A percentile compares a stretch with the other conserved stretches of the same genome.
Conservation (phyloP, 2,329 filamentous ascomycete genomes). For the Peltaster fructicola region DNA sequence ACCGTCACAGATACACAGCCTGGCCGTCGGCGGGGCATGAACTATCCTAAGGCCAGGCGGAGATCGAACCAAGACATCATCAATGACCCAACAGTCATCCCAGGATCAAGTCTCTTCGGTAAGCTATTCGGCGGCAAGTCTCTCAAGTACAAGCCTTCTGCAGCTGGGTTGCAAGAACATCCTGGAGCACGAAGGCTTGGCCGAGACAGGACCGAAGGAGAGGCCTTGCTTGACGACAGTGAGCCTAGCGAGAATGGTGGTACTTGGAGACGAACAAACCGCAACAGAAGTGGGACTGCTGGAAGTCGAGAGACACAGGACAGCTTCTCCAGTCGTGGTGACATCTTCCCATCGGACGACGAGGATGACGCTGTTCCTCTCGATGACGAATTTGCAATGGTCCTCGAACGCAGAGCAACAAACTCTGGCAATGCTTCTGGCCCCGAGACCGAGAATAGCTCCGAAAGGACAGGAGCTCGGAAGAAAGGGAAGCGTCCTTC, state of each 20-base stretch:
- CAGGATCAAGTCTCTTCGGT: constrained; percentile 71
- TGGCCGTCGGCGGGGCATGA: constrained; percentile 61
- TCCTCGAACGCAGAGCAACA: constrained; percentile 56
- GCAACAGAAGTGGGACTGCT: constrained; percentile 60
- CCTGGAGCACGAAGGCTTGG: constrained; percentile 37
- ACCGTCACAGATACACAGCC: constrained; percentile 34
- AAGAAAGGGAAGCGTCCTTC: constrained; percentile 23
- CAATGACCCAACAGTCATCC: constrained; percentile 71
- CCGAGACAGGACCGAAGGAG: constrained; percentile 37
- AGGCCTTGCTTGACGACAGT: constrained; percentile 52
- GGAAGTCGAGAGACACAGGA: constrained; percentile 69
- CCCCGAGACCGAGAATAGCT: constrained; percentile 52
- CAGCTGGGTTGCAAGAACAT: constrained; percentile 77
- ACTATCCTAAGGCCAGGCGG: constrained; percentile 40
- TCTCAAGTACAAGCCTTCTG: constrained; percentile 74
- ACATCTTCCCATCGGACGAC: constrained; percentile 80
- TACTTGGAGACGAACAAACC: constrained; percentile 20
- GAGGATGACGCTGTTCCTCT: constrained; percentile 76
- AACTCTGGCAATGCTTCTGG: constrained; percentile 21
- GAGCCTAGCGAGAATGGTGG: constrained; percentile 27
- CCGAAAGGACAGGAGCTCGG: constrained; percentile 34
- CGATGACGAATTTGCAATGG: constrained; percentile 80
- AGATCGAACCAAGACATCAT: constrained; percentile 35
- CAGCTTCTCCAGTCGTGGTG: constrained; percentile 71
- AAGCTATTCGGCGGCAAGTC: constrained; percentile 63